phyloP scores from a whole-genome alignment of 2,329 filamentous ascomycete species.

The Incumbomyces delicatus region DNA sequence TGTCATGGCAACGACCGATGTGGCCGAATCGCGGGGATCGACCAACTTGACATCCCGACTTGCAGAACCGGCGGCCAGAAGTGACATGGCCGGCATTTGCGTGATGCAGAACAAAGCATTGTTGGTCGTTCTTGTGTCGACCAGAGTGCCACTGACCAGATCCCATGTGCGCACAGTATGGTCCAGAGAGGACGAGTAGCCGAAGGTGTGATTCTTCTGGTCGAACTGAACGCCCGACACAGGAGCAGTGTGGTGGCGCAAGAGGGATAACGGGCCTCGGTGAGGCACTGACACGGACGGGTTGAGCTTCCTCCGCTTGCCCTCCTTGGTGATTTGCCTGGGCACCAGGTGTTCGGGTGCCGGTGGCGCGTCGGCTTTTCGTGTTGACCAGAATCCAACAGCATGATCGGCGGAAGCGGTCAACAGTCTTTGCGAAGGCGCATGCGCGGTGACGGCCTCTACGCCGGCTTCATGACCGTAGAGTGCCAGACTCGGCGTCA shows the following conservation, averaged over 20 bases:
- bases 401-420: conserved; percentile 75
- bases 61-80: conserved; percentile 66
- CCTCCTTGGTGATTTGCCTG: conserved; percentile 48
- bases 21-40: conserved; percentile 72
- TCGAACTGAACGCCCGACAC: conserved; percentile 80
- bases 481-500: conserved; percentile 69
- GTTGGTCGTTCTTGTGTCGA: conserved; percentile 73
- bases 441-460: conserved; percentile 55
- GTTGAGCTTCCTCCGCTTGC: conserved; percentile 69
- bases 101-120: conserved; percentile 73
- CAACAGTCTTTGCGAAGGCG: conserved; percentile 64
- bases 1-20: conserved; percentile 75
- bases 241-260: conserved; percentile 61
- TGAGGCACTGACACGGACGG: conserved; percentile 52
- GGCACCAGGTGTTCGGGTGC: conserved; percentile 60
- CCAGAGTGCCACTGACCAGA: conserved; percentile 66
- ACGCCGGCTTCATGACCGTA: conserved; percentile 71
- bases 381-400: conserved; percentile 81
- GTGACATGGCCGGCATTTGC: conserved; percentile 56
- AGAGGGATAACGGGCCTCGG: conserved; percentile 66
- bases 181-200: conserved; percentile 85
- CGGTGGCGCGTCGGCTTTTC: conserved; percentile 63
- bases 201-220: conserved; percentile 72
- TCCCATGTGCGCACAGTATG: conserved; percentile 87
- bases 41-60: conserved; percentile 86